A percentile compares a stretch with the other conserved stretches of the same genome.
These are phyloP conservation scores for Diaporthe sp. DNA, from an alignment of 2,329 filamentous ascomycete species.

Conservation along the genomic window DNA sequence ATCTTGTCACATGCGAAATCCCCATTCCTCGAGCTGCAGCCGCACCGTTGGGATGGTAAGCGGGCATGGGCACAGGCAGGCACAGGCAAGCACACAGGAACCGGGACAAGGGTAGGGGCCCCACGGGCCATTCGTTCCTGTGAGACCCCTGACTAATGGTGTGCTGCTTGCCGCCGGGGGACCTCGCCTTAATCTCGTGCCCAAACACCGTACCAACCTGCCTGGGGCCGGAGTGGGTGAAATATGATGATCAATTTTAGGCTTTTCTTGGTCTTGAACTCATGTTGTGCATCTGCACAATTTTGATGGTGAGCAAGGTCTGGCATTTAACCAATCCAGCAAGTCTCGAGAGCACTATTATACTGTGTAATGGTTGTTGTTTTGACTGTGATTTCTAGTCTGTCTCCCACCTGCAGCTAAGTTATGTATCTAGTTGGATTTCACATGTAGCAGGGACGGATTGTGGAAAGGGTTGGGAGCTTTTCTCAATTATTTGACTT, in stretches of 20 bases:
- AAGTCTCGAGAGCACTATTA: neutral
- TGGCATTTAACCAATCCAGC: neutral
- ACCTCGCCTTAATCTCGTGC: neutral
- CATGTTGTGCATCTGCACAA: neutral
- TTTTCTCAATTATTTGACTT: neutral
- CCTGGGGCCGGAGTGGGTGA: neutral
- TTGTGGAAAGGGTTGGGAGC: neutral
- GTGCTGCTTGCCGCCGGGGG: neutral
- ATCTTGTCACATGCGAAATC: constrained; percentile 44
- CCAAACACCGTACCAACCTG: neutral
- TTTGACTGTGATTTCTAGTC: no score
- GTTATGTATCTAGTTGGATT: no score
- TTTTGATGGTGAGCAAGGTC: neutral
- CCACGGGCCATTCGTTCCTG: neutral
- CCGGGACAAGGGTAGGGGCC: neutral
- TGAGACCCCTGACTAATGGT: neutral
- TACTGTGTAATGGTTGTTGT: no score
- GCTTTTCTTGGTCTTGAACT: neutral
- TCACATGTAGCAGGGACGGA: neutral
- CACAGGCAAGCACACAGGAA: no score
- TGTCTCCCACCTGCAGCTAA: no score
- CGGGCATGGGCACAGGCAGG: no score
- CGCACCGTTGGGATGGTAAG: neutral
- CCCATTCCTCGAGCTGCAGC: neutral
- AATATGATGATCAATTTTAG: neutral